phyloP scores from a whole-genome alignment of 2,329 filamentous ascomycete species.

The Aspergillus clavatus region DNA sequence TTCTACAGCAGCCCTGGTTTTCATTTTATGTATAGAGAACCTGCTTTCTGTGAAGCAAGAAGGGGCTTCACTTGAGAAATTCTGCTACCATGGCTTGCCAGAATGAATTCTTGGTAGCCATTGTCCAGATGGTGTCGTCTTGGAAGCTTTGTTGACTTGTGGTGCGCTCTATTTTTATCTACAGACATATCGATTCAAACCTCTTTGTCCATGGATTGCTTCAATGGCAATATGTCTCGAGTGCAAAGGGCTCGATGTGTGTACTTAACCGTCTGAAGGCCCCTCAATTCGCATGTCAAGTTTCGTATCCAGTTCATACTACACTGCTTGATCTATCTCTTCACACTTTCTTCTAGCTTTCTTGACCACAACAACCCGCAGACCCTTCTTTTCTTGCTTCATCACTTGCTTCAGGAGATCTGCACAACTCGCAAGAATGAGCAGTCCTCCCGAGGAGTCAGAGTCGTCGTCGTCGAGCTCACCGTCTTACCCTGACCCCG shows the following conservation, averaged over 20 bases:
- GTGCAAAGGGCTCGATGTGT: not conserved
- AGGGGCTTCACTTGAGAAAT: not conserved
- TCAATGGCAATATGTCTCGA: not conserved
- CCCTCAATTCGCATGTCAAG: not conserved
- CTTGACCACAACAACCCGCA: conserved; percentile 2
- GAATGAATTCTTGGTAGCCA: not conserved
- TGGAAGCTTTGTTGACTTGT: not conserved
- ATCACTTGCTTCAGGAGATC: too few species aligned
- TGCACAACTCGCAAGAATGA: too few species aligned
- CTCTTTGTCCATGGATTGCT: not conserved
- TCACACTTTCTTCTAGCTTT: not conserved
- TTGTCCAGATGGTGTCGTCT: not conserved
- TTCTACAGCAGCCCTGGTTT: not conserved
- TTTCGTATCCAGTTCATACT: not conserved
- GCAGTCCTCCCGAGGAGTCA: conserved; percentile 11
- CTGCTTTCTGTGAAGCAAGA: not conserved
- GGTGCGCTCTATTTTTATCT: not conserved
- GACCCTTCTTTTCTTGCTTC: conserved; percentile 2
- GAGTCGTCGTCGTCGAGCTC: too few species aligned
- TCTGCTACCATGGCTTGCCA: not conserved
- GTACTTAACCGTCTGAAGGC: not conserved
- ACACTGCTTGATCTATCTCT: not conserved
- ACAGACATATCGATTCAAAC: not conserved
- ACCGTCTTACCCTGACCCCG: conserved; percentile 1
- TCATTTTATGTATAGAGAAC: not conserved